Evolutionary conservation across 495 filamentous ascomycete genomes (phyloP), one percentile per base, ranked within the genome.

Genomic region (Neurospora sp.): DNA sequence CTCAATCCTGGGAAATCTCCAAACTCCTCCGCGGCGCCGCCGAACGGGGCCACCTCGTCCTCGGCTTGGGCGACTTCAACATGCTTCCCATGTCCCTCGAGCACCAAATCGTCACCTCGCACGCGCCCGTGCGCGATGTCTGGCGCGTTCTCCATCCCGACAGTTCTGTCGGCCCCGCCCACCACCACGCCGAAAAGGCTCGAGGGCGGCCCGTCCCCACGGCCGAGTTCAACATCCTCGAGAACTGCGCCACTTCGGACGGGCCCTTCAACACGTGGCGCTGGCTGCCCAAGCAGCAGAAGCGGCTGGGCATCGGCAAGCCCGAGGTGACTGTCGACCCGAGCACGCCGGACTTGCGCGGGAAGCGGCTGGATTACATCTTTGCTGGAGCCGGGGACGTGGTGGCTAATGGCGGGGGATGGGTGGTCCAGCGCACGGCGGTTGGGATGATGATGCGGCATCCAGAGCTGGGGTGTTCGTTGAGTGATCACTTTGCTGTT

Each of bases 1-100:
- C 96, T 0, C 96, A 99, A 81, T 91, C 96, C n/a, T 99, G 96
- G 96, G 93, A 98, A 82, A 94, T 98, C 68, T 87, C 94, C 40
- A 97, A 97, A 82, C 83, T 98, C 9, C 91, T 97, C 81, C 90
- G 94, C 6, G 92, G 89, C 27, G 96, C 96, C 14, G 87, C 89
- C 2, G 94, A 96, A 77, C 86, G 93, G 6, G 94, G 94, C 1
- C 92, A 96, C 79, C 83, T 97, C 8, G 93, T 93, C 7, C 84
- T 98, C 20, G 95, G 89, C 14, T 79, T 96, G 8, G 96, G 96
- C 31, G 96, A 98, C 81, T 97, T 98, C 83, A 98, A 99, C 81
- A 97, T 97, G 91, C 80, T 93, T 18, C 95, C 96, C 16, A 83
- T 91, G 4, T 96, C 93, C 2, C 89, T 97, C 22, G 91, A 93